A percentile compares a stretch with the other conserved stretches of the same genome.
These are phyloP conservation scores for Linum tenue DNA, from an alignment of 345 rosid species.

Conservation along the genomic window DNA sequence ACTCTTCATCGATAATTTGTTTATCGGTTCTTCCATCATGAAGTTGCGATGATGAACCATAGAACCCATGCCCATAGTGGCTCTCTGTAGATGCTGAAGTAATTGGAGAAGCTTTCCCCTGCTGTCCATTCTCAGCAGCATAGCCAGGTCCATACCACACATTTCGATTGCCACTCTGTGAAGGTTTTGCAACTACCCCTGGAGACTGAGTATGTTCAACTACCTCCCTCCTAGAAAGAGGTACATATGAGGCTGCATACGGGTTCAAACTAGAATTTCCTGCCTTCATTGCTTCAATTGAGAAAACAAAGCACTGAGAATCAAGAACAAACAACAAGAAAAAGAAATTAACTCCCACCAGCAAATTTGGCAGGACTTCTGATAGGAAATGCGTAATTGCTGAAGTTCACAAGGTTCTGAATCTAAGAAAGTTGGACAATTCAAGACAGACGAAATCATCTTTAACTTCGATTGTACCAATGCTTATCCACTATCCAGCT, in stretches of 20 bases:
- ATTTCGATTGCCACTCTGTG: conserved; percentile 19
- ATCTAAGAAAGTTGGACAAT: neutral
- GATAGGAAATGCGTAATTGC: neutral
- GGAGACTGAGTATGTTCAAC: conserved; percentile 15
- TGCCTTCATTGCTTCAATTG: conserved; percentile 41
- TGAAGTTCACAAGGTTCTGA: neutral
- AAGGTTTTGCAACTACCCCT: conserved; percentile 14
- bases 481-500: neutral
- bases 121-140: conserved; percentile 22
- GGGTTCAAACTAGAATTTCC: conserved; percentile 68
- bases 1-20: conserved; percentile 46
- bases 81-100: conserved; percentile 24
- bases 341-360: neutral
- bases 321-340: conserved; percentile 2
- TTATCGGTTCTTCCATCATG: conserved; percentile 23
- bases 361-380: neutral
- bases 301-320: conserved; percentile 13
- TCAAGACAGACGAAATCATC: neutral
- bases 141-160: conserved; percentile 25
- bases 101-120: conserved; percentile 19
- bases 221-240: conserved; percentile 51
- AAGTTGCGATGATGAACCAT: conserved; percentile 28
- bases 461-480: neutral
- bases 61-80: conserved; percentile 22
- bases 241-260: conserved; percentile 60